Evolutionary conservation across 352 stramenopile species (phyloP).

Genomic region (Pythium sukuiense): DNA sequence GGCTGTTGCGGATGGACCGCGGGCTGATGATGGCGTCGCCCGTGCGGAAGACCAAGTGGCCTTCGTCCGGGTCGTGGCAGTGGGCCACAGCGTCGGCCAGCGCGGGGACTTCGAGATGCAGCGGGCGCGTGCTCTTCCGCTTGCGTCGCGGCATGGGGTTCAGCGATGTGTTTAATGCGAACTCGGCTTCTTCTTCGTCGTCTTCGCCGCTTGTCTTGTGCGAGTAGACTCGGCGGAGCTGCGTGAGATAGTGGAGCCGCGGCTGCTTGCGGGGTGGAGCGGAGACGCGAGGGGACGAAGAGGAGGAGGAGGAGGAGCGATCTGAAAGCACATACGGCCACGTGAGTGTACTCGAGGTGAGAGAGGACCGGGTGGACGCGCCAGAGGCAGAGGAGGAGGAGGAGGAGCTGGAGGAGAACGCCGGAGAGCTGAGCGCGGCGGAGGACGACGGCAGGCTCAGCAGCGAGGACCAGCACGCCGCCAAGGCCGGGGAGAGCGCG

Average conservation of each 20-base stretch:
- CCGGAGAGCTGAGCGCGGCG: constrained; percentile 11
- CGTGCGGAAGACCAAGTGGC: constrained; percentile 51
- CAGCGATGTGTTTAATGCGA: background rate
- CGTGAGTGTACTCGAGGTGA: constrained; percentile 17
- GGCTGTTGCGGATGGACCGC: constrained; percentile 62
- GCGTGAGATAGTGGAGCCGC: constrained; percentile 4
- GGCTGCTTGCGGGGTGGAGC: constrained; percentile 17
- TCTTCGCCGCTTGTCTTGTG: constrained; percentile 14
- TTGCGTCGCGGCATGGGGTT: constrained; percentile 26
- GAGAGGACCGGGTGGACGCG: constrained; percentile 14
- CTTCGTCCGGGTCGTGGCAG: constrained; percentile 30
- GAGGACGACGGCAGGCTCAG: constrained; percentile 10
- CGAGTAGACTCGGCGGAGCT: constrained; percentile 4
- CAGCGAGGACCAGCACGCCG: constrained; percentile 27
- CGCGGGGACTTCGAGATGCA: constrained; percentile 26
- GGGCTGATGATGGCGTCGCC: constrained; percentile 67
- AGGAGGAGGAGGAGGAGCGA: constrained; percentile 13
- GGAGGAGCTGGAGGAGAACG: constrained; percentile 13
- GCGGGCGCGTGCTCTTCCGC: constrained; percentile 16
- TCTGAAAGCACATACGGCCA: constrained; percentile 25
- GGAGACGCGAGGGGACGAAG: background rate
- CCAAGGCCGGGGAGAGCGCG: constrained; percentile 14
- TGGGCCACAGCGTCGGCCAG: constrained; percentile 33
- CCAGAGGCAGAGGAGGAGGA: background rate
- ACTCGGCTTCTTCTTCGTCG: constrained; percentile 5